Evolutionary conservation across 2,329 filamentous ascomycete species (phyloP), one percentile per base, ranked within the genome.

Genomic region (Phaeosphaeria sp.): DNA sequence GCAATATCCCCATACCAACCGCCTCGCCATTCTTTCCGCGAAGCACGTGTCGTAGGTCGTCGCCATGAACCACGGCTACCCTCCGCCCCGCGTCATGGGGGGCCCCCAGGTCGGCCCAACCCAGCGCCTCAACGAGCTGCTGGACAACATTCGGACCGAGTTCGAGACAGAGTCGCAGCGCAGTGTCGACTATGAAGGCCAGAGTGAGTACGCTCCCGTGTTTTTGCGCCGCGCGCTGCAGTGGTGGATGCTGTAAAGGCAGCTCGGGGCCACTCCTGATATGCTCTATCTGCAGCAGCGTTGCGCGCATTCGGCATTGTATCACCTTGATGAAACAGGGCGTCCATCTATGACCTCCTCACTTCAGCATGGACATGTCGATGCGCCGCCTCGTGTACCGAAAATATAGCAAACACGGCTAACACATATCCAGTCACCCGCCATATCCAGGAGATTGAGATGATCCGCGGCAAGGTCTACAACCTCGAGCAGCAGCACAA

Each of bases 401-500:
- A 17, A 46, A 11, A 46, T 20, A 33, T 43, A 21, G 18, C 18
- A 40, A 39, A 24, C 47, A 49, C n/a, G 17, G 47, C 55, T 57
- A 40, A 57, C 50, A 17, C 11, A 9, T 25, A 1, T 43, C 25
- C 77, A 97, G 95, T 98, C 74, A 89, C 91, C 57, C 87, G 89
- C 49, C 95, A 99, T 77, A 90, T 97, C 64, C 90, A 94, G 73
- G 95, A 99, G 80, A 95, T 98, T 86, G 92, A 97, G 76, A 86
- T 97, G 73, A 92, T 99, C 49, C 86, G 93, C 63, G 90, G 93
- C 75, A 97, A 97, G 79, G 92, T 99, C 59, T 97, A 92, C 74
- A 87, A 91, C 69, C 88, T 99, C 77, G 95, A 99, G 78, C 93
- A 96, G 76, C 87, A 89, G 49, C 95, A 98, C 73, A 85, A 94